phyloP scores from a whole-genome alignment of 768 basidiomycete genomes.

The Hygrophorus pudorinus region DNA sequence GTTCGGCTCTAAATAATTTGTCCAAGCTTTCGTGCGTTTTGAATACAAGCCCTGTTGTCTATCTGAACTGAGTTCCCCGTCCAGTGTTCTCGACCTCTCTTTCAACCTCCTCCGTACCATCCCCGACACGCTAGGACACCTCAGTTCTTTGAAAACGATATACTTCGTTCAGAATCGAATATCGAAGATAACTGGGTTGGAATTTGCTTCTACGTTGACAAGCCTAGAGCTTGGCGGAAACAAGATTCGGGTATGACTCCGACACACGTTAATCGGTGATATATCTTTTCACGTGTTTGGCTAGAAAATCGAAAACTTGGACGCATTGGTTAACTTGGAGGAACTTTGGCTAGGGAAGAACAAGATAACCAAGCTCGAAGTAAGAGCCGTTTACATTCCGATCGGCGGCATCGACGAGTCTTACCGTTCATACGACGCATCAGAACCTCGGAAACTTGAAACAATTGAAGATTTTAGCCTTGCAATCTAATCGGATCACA shows the following conservation, averaged over 20 bases:
- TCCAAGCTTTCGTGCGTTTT: constrained; percentile 44
- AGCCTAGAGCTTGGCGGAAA: constrained; percentile 95
- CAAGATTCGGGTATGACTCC: constrained; percentile 62
- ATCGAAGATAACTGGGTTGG: constrained; percentile 61
- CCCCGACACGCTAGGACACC: constrained; percentile 48
- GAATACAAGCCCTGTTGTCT: background rate
- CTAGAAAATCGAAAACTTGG: constrained; percentile 83
- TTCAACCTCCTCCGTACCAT: constrained; percentile 82
- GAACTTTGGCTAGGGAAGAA: constrained; percentile 99
- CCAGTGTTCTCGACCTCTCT: constrained; percentile 80
- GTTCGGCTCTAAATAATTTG: constrained; percentile 51
- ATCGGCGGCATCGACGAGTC: background rate
- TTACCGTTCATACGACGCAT: background rate
- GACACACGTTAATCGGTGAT: background rate
- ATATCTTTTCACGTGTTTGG: constrained; percentile 2
- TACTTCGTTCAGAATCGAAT: constrained; percentile 98
- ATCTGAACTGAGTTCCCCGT: background rate
- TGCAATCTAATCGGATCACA: constrained; percentile 91
- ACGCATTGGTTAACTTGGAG: constrained; percentile 70
- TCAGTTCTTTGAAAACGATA: constrained; percentile 59
- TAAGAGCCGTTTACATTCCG: constrained; percentile 17
- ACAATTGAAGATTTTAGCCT: constrained; percentile 73
- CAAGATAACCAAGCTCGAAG: constrained; percentile 85
- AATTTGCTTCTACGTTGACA: constrained; percentile 43
- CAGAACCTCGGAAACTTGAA: constrained; percentile 66